Percentiles rank a stretch among this genome's conserved stretches.
Conservation (phyloP, 805 yeast genomes). For the Saccharomycopsis guyanensis region DNA sequence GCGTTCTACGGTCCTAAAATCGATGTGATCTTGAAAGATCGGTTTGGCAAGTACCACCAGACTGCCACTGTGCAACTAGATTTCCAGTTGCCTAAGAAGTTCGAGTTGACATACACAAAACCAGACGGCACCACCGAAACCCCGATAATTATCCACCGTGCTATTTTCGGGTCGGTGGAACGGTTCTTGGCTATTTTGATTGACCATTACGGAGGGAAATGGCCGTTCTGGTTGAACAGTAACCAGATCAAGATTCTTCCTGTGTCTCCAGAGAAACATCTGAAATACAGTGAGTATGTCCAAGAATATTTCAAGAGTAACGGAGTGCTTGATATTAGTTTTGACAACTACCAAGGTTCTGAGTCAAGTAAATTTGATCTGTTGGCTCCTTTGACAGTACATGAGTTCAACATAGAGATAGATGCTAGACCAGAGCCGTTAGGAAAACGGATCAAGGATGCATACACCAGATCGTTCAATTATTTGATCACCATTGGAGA, state of each 20-base stretch:
- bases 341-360: conserved; percentile 5
- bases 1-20: conserved; percentile 95
- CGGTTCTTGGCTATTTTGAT: conserved; percentile 84
- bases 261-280: conserved; percentile 52
- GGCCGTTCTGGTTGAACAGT: conserved; percentile 98
- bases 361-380: conserved; percentile 26
- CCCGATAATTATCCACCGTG: conserved; percentile 95
- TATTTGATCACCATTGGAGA: conserved; percentile 85
- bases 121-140: conserved; percentile 44
- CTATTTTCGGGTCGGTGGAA: conserved; percentile 91
- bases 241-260: conserved; percentile 85
- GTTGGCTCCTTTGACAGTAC: conserved; percentile 46
- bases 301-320: conserved; percentile 33
- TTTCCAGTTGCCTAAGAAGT: conserved; percentile 86
- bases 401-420: conserved; percentile 63
- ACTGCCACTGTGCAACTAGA: conserved; percentile 94
- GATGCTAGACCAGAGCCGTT: conserved; percentile 72
- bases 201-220: conserved; percentile 84
- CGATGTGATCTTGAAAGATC: conserved; percentile 77
- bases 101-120: conserved; percentile 57
- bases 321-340: conserved; percentile 6
- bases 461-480: conserved; percentile 64
- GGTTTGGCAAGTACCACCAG: conserved; percentile 76
- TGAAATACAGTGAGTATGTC: conserved; percentile 44
- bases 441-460: conserved; percentile 74